Evolutionary conservation across 768 basidiomycete species (phyloP).

Genomic region (Nevesoporus exiguus): DNA sequence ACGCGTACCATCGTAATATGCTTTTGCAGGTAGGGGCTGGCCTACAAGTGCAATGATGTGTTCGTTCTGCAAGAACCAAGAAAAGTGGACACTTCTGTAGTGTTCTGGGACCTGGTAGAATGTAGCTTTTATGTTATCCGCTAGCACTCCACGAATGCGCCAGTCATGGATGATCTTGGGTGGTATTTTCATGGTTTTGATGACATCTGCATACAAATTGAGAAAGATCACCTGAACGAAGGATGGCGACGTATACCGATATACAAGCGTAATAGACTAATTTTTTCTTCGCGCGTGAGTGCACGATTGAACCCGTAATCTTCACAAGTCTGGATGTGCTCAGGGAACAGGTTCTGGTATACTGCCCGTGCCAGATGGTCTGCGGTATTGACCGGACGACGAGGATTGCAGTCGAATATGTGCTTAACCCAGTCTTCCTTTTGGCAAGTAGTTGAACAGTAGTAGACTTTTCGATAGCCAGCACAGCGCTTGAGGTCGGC

Average conservation of each 20-base stretch:
- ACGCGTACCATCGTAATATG: neutral
- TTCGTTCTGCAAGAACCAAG: slow-evolving; percentile 5
- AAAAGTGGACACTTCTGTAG: neutral
- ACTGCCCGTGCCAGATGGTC: neutral
- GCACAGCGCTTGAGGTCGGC: slow-evolving; percentile 1
- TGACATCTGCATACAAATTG: neutral
- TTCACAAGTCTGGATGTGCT: neutral
- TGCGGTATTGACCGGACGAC: slow-evolving; percentile 2
- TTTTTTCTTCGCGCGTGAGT: neutral
- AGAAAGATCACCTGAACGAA: neutral
- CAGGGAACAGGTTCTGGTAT: neutral
- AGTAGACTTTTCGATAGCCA: slow-evolving; percentile 1
- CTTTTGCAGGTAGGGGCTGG: neutral
- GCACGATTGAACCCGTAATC: slow-evolving; percentile 4
- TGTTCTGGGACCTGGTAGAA: neutral
- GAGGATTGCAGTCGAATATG: slow-evolving; percentile 6
- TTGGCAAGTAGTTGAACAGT: neutral
- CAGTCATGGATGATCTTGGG: slow-evolving; percentile 1
- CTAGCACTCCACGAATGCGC: slow-evolving; percentile 2
- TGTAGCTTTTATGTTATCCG: neutral
- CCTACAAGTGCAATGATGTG: neutral
- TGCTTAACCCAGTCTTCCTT: neutral
- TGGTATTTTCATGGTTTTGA: neutral
- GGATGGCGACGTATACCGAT: neutral
- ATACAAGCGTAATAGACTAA: neutral